Evolutionary conservation across 2,329 filamentous ascomycete genomes (phyloP).

Genomic region (Periconia sp.): DNA sequence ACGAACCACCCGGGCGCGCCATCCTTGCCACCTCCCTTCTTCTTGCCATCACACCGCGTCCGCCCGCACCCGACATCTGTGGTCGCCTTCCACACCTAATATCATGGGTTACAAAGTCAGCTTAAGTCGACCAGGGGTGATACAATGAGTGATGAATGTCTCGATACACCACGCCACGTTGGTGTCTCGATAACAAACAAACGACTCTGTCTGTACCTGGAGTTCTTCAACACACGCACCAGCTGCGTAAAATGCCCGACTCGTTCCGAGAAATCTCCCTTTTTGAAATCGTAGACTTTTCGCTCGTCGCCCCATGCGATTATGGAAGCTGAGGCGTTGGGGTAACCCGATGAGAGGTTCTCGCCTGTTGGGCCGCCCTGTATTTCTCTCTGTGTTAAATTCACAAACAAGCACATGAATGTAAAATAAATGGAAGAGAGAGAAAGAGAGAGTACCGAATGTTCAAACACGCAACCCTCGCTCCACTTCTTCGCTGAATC

Average conservation of each 20-base stretch:
- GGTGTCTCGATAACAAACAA: too few species aligned
- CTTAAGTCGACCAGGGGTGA: too few species aligned
- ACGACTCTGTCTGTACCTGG: too few species aligned
- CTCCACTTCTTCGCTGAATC: slow-evolving; percentile 57
- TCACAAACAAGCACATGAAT: too few species aligned
- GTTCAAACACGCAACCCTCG: slow-evolving; percentile 51
- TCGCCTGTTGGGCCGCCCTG: slow-evolving; percentile 68
- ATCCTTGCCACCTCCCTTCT: background rate
- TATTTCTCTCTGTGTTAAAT: background rate
- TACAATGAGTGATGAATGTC: too few species aligned
- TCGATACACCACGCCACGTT: too few species aligned
- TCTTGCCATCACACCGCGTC: slow-evolving; percentile 17
- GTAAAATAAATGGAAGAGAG: background rate
- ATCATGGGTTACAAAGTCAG: too few species aligned
- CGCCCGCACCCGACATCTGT: slow-evolving; percentile 23
- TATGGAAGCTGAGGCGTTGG: slow-evolving; percentile 61
- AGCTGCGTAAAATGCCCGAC: slow-evolving; percentile 32
- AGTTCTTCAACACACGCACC: too few species aligned
- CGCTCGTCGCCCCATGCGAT: slow-evolving; percentile 68
- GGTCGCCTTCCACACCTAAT: slow-evolving; percentile 27
- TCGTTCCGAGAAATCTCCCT: slow-evolving; percentile 52
- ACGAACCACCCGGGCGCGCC: slow-evolving; percentile 24
- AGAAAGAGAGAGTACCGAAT: slow-evolving; percentile 47
- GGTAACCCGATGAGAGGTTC: slow-evolving; percentile 71
- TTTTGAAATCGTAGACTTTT: slow-evolving; percentile 59